Evolutionary conservation across 345 rosid genomes (phyloP).

Genomic region (Brassica napus): DNA sequence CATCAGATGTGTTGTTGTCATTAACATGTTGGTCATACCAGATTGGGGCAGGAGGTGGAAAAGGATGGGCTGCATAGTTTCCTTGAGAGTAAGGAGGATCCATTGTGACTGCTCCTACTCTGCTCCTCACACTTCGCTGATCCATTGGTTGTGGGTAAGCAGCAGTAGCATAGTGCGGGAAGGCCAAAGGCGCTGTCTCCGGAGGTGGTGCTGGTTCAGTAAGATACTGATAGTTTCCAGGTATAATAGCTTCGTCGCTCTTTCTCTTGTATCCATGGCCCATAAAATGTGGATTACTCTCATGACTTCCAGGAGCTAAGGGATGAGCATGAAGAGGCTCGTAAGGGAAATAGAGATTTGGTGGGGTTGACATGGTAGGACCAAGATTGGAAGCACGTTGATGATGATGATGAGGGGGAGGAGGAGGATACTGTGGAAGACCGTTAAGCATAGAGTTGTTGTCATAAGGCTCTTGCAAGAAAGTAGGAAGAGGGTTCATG

Average conservation of each 20-base stretch:
- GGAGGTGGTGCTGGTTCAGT: conserved; percentile 49
- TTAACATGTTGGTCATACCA: conserved; percentile 55
- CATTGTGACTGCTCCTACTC: conserved; percentile 53
- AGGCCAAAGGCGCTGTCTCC: conserved; percentile 48
- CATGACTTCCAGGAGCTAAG: conserved; percentile 46
- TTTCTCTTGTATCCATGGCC: conserved; percentile 68
- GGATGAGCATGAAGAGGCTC: conserved; percentile 22
- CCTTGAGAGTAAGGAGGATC: conserved; percentile 63
- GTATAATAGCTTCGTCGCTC: conserved; percentile 51
- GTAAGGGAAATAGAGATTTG: conserved; percentile 56
- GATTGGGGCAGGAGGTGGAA: conserved; percentile 48
- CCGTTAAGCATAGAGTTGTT: conserved; percentile 45
- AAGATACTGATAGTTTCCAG: conserved; percentile 49
- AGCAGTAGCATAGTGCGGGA: conserved; percentile 43
- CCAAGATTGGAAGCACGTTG: conserved; percentile 53
- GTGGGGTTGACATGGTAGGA: conserved; percentile 49
- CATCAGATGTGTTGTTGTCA: conserved; percentile 45
- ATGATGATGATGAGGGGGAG: conserved; percentile 38
- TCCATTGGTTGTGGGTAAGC: conserved; percentile 34
- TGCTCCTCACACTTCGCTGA: conserved; percentile 62
- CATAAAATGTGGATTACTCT: conserved; percentile 52
- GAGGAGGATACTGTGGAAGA: conserved; percentile 42
- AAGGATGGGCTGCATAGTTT: conserved; percentile 53
- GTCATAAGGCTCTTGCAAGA: conserved; percentile 45
- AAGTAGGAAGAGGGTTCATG: conserved; percentile 29